Percentiles rank a stretch among this genome's conserved stretches.
Conservation (phyloP, 805 yeast species). For the Kockiozyma suomiensis region DNA sequence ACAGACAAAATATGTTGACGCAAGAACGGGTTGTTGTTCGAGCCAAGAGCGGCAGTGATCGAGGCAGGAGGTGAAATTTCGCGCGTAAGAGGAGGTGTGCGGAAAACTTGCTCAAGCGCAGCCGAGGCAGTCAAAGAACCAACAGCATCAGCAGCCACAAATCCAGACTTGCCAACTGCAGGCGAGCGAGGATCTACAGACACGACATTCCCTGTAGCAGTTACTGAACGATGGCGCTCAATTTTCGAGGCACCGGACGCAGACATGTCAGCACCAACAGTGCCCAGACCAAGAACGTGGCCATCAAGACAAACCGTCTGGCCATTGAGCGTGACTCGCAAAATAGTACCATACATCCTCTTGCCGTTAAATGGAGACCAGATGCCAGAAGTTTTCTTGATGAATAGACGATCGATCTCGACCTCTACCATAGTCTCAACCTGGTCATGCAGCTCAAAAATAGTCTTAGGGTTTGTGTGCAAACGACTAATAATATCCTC, state of each 20-base stretch:
- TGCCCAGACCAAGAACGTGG: constrained; percentile 59
- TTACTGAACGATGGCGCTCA: constrained; percentile 24
- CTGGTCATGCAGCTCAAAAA: constrained; percentile 82
- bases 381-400: constrained; percentile 37
- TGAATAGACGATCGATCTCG: constrained; percentile 69
- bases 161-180: constrained; percentile 41
- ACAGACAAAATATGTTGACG: constrained; percentile 88
- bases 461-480: constrained; percentile 77
- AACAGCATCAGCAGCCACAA: constrained; percentile 45
- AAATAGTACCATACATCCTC: constrained; percentile 76
- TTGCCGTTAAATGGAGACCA: constrained; percentile 61
- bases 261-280: constrained; percentile 62
- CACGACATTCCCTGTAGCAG: constrained; percentile 37
- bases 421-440: constrained; percentile 73
- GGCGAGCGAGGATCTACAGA: constrained; percentile 37
- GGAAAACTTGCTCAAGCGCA: constrained; percentile 3
- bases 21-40: constrained; percentile 85
- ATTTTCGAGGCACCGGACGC: constrained; percentile 48
- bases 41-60: constrained; percentile 65
- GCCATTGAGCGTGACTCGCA: constrained; percentile 78
- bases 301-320: constrained; percentile 87
- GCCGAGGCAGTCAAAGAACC: constrained; percentile 36
- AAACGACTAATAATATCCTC: constrained; percentile 72
- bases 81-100: constrained; percentile 35
- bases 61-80: constrained; percentile 55